Conservation (phyloP, 805 yeast genomes). For the Phaffomyces antillensis region DNA sequence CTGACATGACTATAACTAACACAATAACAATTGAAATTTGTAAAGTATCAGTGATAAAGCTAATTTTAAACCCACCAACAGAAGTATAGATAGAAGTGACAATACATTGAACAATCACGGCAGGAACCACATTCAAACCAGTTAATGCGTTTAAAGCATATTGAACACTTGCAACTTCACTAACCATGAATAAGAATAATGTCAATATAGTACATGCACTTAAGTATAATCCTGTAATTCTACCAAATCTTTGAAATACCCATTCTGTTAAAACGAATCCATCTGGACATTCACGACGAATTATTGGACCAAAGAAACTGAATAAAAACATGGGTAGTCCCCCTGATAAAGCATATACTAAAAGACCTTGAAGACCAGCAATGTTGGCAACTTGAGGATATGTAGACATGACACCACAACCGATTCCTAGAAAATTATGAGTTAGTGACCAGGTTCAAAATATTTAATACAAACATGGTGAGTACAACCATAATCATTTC, state of each 20-base stretch:
- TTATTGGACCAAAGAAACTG: conserved; percentile 74
- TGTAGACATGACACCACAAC: conserved; percentile 81
- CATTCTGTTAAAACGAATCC: conserved; percentile 92
- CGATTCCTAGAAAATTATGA: conserved; percentile 58
- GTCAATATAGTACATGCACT: conserved; percentile 81
- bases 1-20: conserved; percentile 60
- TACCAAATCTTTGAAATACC: conserved; percentile 82
- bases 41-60: conserved; percentile 79
- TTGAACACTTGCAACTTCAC: conserved; percentile 77
- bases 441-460: conserved; percentile 5
- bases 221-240: conserved; percentile 62
- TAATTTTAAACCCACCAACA: conserved; percentile 83
- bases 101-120: conserved; percentile 75
- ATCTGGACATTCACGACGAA: conserved; percentile 72
- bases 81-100: conserved; percentile 85
- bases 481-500: too few relatives aligned
- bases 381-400: conserved; percentile 82
- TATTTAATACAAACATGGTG: not conserved
- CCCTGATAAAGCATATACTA: conserved; percentile 74
- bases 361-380: conserved; percentile 80
- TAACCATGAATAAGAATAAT: conserved; percentile 78
- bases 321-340: conserved; percentile 82
- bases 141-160: conserved; percentile 73
- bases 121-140: conserved; percentile 71
- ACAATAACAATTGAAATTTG: conserved; percentile 73